Percentiles rank a stretch among this genome's conserved stretches.
Evolutionary conservation across 1,284 basidiomycete species (phyloP).

Genomic region (Pseudozyma sp.): DNA sequence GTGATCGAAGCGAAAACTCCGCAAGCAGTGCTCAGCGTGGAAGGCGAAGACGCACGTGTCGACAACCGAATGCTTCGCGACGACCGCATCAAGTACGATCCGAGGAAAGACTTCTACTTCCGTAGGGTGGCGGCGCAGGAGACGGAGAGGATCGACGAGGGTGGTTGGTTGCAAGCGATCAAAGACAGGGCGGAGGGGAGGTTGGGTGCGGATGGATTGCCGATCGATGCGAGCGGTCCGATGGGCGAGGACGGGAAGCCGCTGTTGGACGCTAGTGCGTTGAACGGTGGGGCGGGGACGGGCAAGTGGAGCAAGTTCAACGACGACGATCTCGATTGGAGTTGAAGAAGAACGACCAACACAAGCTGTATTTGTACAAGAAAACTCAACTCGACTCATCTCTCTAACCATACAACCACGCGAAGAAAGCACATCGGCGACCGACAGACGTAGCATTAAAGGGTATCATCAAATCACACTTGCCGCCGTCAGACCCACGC

Average conservation of each 20-base stretch:
- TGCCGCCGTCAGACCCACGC: no score
- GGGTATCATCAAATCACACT: neutral
- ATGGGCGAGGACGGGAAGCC: slow-evolving; percentile 34
- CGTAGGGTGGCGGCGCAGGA: slow-evolving; percentile 47
- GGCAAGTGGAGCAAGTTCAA: slow-evolving; percentile 43
- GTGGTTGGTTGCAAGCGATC: slow-evolving; percentile 57
- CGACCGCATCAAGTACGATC: slow-evolving; percentile 74
- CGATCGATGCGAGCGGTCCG: slow-evolving; percentile 23
- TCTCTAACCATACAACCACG: neutral
- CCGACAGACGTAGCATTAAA: neutral
- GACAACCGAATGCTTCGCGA: slow-evolving; percentile 84
- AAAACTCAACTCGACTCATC: neutral
- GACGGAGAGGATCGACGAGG: slow-evolving; percentile 61
- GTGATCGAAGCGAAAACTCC: slow-evolving; percentile 93
- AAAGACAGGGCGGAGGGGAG: slow-evolving; percentile 50
- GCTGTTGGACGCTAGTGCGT: slow-evolving; percentile 24
- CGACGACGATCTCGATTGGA: slow-evolving; percentile 65
- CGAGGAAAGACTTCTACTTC: slow-evolving; percentile 73
- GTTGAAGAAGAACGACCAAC: slow-evolving; percentile 11
- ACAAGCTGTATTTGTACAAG: slow-evolving; percentile 14
- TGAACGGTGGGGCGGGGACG: slow-evolving; percentile 1
- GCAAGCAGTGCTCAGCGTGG: slow-evolving; percentile 83
- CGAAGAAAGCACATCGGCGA: neutral
- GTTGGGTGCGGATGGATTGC: slow-evolving; percentile 42
- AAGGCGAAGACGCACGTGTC: slow-evolving; percentile 88